Conservation (phyloP, 2,329 filamentous ascomycete species). For the Colletotrichum sojae region DNA sequence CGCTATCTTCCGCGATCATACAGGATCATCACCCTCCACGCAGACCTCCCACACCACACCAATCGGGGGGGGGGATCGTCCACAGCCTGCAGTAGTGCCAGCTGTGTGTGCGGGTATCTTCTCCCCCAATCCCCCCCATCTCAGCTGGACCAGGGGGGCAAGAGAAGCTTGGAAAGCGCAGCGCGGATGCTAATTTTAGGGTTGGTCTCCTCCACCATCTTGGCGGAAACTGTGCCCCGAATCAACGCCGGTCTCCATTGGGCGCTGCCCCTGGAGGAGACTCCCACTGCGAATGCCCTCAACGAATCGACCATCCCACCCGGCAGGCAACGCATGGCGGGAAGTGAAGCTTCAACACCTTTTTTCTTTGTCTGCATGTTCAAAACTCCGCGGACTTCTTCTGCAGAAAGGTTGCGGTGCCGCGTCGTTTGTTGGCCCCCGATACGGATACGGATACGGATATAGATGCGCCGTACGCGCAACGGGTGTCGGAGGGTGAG, state of each 20-base stretch:
- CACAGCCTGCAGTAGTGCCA: background rate
- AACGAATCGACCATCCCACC: background rate
- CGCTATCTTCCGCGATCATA: no score
- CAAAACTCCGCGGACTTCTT: no score
- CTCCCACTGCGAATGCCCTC: conserved; percentile 5
- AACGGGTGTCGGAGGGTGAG: no score
- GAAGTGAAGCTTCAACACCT: background rate
- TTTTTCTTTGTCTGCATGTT: background rate
- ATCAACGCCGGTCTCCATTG: no score
- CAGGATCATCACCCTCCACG: no score
- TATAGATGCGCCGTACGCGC: no score
- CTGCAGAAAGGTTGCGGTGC: no score
- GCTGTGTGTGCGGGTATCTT: background rate
- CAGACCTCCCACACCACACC: no score
- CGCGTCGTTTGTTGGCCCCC: no score
- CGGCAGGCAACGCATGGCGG: background rate
- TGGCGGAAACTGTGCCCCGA: conserved; percentile 6
- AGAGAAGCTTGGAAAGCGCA: conserved; percentile 18
- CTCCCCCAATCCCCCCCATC: background rate
- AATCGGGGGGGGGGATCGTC: background rate
- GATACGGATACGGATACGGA: no score
- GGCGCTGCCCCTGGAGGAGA: background rate
- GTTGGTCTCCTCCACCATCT: conserved; percentile 5
- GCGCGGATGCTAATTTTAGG: conserved; percentile 38
- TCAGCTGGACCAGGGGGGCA: conserved; percentile 16